Percentiles rank a stretch among this genome's conserved stretches.
Conservation (phyloP, 1,284 basidiomycete genomes). For the Pascua guehoae region DNA sequence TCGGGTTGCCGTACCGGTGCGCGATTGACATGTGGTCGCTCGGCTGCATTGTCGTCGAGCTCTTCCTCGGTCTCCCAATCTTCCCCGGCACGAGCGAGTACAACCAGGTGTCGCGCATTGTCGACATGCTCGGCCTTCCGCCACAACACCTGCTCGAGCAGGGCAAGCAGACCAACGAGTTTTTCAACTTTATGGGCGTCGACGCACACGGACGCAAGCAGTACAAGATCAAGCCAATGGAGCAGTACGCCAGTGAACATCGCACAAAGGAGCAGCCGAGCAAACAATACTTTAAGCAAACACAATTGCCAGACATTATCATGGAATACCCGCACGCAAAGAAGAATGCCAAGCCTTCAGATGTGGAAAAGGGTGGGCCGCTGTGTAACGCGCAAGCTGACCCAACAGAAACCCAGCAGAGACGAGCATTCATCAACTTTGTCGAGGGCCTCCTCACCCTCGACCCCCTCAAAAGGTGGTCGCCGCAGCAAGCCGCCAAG, state of each 20-base stretch:
- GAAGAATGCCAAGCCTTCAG: constrained; percentile 71
- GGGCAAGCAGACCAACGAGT: constrained; percentile 92
- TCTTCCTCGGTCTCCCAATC: constrained; percentile 98
- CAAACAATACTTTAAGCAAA: constrained; percentile 98
- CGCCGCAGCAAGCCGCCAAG: constrained; percentile 89
- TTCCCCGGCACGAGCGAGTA: constrained; percentile 99
- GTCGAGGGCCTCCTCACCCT: constrained; percentile 89
- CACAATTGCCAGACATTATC: constrained; percentile 89
- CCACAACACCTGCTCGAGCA: constrained; percentile 90
- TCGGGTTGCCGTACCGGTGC: constrained; percentile 91
- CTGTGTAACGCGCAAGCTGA: neutral
- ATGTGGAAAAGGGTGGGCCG: constrained; percentile 82
- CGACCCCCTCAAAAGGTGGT: constrained; percentile 94
- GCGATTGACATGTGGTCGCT: constrained; percentile 98
- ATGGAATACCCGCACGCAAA: constrained; percentile 86
- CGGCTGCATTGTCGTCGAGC: constrained; percentile 94
- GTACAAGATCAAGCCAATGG: constrained; percentile 83
- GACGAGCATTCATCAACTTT: constrained; percentile 95
- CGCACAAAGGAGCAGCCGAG: constrained; percentile 93
- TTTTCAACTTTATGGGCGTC: constrained; percentile 73
- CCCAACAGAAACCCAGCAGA: constrained; percentile 73
- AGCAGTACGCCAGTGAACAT: constrained; percentile 93
- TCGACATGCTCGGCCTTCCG: constrained; percentile 94
- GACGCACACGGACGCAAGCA: constrained; percentile 83
- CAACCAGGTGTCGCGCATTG: constrained; percentile 92